Percentiles rank a stretch among this genome's conserved stretches.
phyloP scores from a whole-genome alignment of 495 filamentous ascomycete species.

The Jackrogersella minutella region DNA sequence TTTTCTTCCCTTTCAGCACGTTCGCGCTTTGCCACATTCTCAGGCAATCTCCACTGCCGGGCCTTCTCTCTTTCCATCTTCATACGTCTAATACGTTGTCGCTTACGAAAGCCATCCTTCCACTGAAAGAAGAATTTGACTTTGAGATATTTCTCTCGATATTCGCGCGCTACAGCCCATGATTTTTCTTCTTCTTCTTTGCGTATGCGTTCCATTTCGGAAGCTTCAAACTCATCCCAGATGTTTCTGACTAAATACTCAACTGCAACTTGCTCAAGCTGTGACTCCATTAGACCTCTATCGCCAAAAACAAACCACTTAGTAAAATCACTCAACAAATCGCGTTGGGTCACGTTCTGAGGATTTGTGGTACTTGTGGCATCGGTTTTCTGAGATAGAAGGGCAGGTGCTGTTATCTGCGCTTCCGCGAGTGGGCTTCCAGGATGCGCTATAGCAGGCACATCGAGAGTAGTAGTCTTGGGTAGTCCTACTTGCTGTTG shows the following conservation, averaged over 20 bases:
- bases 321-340: slow-evolving; percentile 52
- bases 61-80: slow-evolving; percentile 48
- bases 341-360: slow-evolving; percentile 16
- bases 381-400: background rate
- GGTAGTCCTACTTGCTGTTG: background rate
- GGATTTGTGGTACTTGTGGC: background rate
- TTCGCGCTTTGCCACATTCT: slow-evolving; percentile 42
- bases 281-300: slow-evolving; percentile 50
- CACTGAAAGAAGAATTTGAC: slow-evolving; percentile 60
- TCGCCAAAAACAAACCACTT: slow-evolving; percentile 58
- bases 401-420: background rate
- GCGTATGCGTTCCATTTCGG: slow-evolving; percentile 48
- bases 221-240: slow-evolving; percentile 44
- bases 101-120: slow-evolving; percentile 54
- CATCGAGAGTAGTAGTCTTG: background rate
- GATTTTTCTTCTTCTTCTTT: slow-evolving; percentile 54
- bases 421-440: background rate
- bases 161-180: slow-evolving; percentile 49
- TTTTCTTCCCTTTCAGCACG: slow-evolving; percentile 36
- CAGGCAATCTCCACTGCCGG: slow-evolving; percentile 38
- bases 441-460: background rate
- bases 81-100: slow-evolving; percentile 42
- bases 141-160: slow-evolving; percentile 50
- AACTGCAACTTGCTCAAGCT: slow-evolving; percentile 47
- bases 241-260: slow-evolving; percentile 45